These are phyloP conservation scores for Beauveria rudraprayagi DNA, from an alignment of 2,329 filamentous ascomycete genomes.

Conservation along the genomic window DNA sequence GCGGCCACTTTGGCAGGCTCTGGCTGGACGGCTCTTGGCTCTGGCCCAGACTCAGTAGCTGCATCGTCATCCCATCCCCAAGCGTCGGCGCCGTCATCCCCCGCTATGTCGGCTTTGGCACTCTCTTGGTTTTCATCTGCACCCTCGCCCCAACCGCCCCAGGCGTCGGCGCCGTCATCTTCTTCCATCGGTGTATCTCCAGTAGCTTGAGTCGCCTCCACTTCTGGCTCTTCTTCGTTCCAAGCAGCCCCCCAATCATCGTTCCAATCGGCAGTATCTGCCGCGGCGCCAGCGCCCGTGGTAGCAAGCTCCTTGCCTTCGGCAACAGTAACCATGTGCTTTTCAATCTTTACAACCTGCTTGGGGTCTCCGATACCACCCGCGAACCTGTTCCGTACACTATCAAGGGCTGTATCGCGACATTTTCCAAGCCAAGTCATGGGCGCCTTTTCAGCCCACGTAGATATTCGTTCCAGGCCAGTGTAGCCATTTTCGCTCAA, in stretches of 20 bases:
- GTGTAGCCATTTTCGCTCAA: slow-evolving; percentile 58
- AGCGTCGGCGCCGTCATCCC: slow-evolving; percentile 52
- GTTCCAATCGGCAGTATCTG: slow-evolving; percentile 57
- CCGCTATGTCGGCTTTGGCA: slow-evolving; percentile 17
- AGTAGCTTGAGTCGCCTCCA: slow-evolving; percentile 16
- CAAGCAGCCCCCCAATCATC: slow-evolving; percentile 74
- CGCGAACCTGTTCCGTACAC: slow-evolving; percentile 61
- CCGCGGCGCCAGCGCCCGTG: slow-evolving; percentile 37
- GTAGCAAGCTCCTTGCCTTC: slow-evolving; percentile 59
- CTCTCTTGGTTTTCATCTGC: slow-evolving; percentile 19
- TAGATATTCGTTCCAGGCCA: slow-evolving; percentile 53
- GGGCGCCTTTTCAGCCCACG: slow-evolving; percentile 76
- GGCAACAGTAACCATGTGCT: slow-evolving; percentile 61
- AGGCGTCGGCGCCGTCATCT: slow-evolving; percentile 55
- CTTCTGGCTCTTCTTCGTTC: slow-evolving; percentile 56
- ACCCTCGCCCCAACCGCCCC: slow-evolving; percentile 73
- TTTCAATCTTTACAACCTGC: slow-evolving; percentile 77
- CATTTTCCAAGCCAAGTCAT: slow-evolving; percentile 80
- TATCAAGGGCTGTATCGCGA: slow-evolving; percentile 69
- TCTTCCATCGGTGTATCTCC: slow-evolving; percentile 17
- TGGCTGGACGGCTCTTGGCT: not conserved
- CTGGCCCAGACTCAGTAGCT: slow-evolving; percentile 18
- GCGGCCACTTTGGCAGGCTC: slow-evolving; percentile 6
- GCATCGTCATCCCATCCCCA: slow-evolving; percentile 77
- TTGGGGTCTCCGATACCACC: slow-evolving; percentile 58